Percentiles rank a stretch among this genome's conserved stretches.
Conservation (phyloP, 257 asterid species). For the Plectranthus barbatus region DNA sequence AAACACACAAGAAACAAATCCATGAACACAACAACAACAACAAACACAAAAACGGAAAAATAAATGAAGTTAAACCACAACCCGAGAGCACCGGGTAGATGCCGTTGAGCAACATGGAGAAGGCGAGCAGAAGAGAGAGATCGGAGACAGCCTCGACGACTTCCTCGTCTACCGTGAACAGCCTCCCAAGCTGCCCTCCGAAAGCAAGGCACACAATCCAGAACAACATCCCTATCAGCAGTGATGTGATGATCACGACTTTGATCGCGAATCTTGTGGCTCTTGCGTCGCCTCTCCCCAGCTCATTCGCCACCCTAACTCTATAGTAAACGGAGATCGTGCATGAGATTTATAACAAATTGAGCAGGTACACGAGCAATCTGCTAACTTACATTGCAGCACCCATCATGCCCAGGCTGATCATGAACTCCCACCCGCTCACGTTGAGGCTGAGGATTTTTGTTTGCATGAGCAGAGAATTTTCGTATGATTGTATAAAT, state of each 20-base stretch:
- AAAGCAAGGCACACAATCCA: constrained; percentile 18
- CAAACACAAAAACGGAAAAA: not conserved
- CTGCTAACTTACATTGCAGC: constrained; percentile 48
- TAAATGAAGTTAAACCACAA: no score
- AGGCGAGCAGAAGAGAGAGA: constrained; percentile 20
- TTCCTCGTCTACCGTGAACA: constrained; percentile 11
- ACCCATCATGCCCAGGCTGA: constrained; percentile 59
- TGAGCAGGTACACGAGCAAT: not conserved
- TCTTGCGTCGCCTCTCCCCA: constrained; percentile 34
- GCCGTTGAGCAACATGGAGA: constrained; percentile 21
- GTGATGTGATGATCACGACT: constrained; percentile 15
- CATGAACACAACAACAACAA: not conserved
- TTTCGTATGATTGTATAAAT: not conserved
- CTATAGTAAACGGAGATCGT: constrained; percentile 9
- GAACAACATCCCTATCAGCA: constrained; percentile 14
- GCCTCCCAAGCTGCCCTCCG: constrained; percentile 13
- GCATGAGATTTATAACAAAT: no score
- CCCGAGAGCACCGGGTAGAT: constrained; percentile 26
- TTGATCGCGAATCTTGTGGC: constrained; percentile 24
- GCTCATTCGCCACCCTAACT: constrained; percentile 57
- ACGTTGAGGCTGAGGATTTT: constrained; percentile 37
- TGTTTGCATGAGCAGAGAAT: no score
- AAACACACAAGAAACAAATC: not conserved
- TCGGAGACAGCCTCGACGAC: constrained; percentile 16
- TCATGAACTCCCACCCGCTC: constrained; percentile 53